Percentiles rank a stretch among this genome's conserved stretches.
phyloP scores from a whole-genome alignment of 768 basidiomycete genomes.

The Mycena haematopus region DNA sequence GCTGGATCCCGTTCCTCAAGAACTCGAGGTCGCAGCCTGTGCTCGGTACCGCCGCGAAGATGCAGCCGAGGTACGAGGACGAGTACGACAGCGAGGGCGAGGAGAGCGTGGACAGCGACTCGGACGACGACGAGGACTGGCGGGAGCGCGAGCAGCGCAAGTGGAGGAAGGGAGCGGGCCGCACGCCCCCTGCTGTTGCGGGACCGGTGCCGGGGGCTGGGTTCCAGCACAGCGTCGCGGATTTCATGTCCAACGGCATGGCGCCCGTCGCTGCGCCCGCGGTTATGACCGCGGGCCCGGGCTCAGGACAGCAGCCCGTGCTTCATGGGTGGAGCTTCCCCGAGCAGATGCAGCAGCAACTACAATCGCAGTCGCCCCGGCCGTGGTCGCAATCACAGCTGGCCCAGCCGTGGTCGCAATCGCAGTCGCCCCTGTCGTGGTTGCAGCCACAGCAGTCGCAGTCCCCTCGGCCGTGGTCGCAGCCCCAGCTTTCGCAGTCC shows the following conservation, averaged over 20 bases:
- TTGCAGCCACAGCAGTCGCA: not conserved
- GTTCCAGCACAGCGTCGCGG: slow-evolving; percentile 23
- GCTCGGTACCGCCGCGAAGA: not conserved
- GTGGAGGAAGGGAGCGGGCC: slow-evolving; percentile 23
- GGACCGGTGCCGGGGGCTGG: not conserved
- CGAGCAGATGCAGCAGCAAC: slow-evolving; percentile 2
- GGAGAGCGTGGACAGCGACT: slow-evolving; percentile 13
- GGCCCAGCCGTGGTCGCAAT: too few relatives aligned
- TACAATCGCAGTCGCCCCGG: slow-evolving; percentile 6
- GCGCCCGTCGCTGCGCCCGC: slow-evolving; percentile 4
- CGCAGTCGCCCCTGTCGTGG: not conserved
- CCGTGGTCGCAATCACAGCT: slow-evolving; percentile 1
- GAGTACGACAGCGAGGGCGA: slow-evolving; percentile 11
- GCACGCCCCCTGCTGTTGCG: not conserved
- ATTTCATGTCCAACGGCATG: slow-evolving; percentile 25
- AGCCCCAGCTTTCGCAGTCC: not conserved
- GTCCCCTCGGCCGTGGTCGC: slow-evolving; percentile 6
- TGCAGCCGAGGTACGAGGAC: not conserved
- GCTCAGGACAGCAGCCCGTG: not conserved
- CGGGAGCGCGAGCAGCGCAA: slow-evolving; percentile 8
- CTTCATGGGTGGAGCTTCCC: slow-evolving; percentile 22
- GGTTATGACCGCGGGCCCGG: slow-evolving; percentile 3
- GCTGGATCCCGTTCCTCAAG: slow-evolving; percentile 24
- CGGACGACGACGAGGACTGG: slow-evolving; percentile 25
- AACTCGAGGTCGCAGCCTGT: slow-evolving; percentile 6